Percentiles rank a stretch among this genome's conserved stretches.
phyloP scores from a whole-genome alignment of 208 protist species.

The Leishmania martiniquensis region DNA sequence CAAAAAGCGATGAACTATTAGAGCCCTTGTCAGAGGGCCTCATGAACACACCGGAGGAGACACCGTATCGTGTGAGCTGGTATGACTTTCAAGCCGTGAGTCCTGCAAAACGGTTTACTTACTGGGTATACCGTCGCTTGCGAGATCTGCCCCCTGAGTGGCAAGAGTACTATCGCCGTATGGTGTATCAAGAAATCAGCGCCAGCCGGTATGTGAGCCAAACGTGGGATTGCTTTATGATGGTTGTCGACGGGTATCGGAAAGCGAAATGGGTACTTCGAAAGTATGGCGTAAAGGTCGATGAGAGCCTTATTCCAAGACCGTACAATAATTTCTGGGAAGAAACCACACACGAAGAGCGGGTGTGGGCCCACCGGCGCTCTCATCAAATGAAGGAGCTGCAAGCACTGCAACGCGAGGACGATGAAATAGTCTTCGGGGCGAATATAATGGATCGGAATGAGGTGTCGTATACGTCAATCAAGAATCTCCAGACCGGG shows the following conservation, averaged over 20 bases:
- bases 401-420: conserved; percentile 83
- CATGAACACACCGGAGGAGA: conserved; percentile 52
- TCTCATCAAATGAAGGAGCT: conserved; percentile 91
- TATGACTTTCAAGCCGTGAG: conserved; percentile 69
- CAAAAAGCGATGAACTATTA: background rate
- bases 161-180: conserved; percentile 86
- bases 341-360: conserved; percentile 88
- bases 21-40: conserved; percentile 69
- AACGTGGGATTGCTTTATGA: conserved; percentile 92
- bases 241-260: conserved; percentile 89
- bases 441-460: conserved; percentile 67
- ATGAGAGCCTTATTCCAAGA: conserved; percentile 79
- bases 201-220: conserved; percentile 84
- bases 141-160: conserved; percentile 82
- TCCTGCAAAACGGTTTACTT: conserved; percentile 82
- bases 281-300: conserved; percentile 76
- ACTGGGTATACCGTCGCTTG: conserved; percentile 82
- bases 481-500: conserved; percentile 79
- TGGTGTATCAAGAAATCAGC: conserved; percentile 84
- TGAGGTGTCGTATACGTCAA: conserved; percentile 62
- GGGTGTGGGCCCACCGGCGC: conserved; percentile 84
- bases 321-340: conserved; percentile 94
- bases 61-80: conserved; percentile 81
- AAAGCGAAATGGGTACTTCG: conserved; percentile 88
- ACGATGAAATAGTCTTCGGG: conserved; percentile 82